Percentiles rank a stretch among this genome's conserved stretches.
Conservation (phyloP, 2,329 filamentous ascomycete genomes). For the Lecanicillium sp. region DNA sequence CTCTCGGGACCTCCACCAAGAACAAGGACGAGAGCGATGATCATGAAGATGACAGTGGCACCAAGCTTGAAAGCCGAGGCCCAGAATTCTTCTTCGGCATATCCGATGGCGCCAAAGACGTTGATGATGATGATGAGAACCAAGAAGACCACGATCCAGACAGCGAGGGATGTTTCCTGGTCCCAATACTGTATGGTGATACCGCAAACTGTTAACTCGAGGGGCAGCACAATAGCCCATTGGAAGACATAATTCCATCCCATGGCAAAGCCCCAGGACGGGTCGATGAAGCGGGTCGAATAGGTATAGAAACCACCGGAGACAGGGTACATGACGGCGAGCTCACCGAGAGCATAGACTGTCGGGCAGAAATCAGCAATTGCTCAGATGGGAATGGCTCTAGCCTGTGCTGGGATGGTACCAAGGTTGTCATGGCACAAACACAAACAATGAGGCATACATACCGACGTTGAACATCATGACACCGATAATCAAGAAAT, state of each 20-base stretch:
- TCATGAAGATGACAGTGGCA: slow-evolving; percentile 56
- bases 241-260: slow-evolving; percentile 44
- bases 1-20: slow-evolving; percentile 49
- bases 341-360: slow-evolving; percentile 55
- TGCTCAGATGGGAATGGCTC: background rate
- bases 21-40: slow-evolving; percentile 52
- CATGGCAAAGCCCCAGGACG: slow-evolving; percentile 53
- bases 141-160: slow-evolving; percentile 51
- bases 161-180: slow-evolving; percentile 35
- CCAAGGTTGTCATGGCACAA: background rate
- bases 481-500: slow-evolving; percentile 50
- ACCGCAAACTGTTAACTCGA: slow-evolving; percentile 45
- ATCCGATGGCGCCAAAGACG: slow-evolving; percentile 49
- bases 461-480: slow-evolving; percentile 54
- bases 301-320: slow-evolving; percentile 60
- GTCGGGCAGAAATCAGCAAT: background rate
- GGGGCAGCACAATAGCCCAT: slow-evolving; percentile 44
- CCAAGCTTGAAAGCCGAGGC: slow-evolving; percentile 50
- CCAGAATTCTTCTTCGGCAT: slow-evolving; percentile 51
- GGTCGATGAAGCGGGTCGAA: slow-evolving; percentile 55
- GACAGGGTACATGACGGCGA: slow-evolving; percentile 56
- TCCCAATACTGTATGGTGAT: slow-evolving; percentile 50
- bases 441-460: slow-evolving; percentile 12
- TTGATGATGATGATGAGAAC: slow-evolving; percentile 44
- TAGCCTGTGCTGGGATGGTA: background rate